Percentiles rank a stretch among this genome's conserved stretches.
Evolutionary conservation across 148 eudicot species (phyloP).

Genomic region (Dysphania ambrosioides): DNA sequence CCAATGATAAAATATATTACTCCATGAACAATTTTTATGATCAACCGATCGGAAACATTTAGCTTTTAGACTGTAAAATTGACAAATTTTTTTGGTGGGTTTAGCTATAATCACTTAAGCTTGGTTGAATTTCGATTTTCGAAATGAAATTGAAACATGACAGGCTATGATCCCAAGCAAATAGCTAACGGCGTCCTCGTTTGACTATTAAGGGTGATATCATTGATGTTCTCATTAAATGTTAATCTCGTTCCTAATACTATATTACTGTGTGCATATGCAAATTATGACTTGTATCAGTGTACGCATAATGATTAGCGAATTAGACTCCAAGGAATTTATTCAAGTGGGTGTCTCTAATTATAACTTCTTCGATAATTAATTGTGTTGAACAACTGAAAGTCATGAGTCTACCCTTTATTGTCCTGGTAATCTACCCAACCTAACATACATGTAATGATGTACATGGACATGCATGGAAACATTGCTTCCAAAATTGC

Average conservation of each 20-base stretch:
- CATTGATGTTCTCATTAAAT: conserved; percentile 29
- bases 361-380: conserved; percentile 9
- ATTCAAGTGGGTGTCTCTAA: background rate
- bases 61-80: background rate
- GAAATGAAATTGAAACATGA: background rate
- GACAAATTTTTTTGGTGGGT: too few relatives aligned
- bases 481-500: background rate
- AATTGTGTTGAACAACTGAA: conserved; percentile 6
- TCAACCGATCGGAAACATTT: background rate
- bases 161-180: background rate
- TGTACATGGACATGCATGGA: conserved; percentile 22
- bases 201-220: conserved; percentile 22
- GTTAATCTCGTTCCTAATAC: conserved; percentile 14
- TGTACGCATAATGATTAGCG: conserved; percentile 11
- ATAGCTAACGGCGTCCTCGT: conserved; percentile 16
- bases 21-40: too few relatives aligned
- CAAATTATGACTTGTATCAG: conserved; percentile 8
- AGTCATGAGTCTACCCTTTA: conserved; percentile 21
- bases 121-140: background rate
- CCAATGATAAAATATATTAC: too few relatives aligned
- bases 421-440: conserved; percentile 26
- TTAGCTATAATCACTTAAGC: background rate
- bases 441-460: conserved; percentile 20
- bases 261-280: conserved; percentile 14
- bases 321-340: conserved; percentile 4